Percentiles rank a stretch among this genome's conserved stretches.
Evolutionary conservation across 176 grass and related monocot genomes (phyloP).

Genomic region (Pontederia crassipes): DNA sequence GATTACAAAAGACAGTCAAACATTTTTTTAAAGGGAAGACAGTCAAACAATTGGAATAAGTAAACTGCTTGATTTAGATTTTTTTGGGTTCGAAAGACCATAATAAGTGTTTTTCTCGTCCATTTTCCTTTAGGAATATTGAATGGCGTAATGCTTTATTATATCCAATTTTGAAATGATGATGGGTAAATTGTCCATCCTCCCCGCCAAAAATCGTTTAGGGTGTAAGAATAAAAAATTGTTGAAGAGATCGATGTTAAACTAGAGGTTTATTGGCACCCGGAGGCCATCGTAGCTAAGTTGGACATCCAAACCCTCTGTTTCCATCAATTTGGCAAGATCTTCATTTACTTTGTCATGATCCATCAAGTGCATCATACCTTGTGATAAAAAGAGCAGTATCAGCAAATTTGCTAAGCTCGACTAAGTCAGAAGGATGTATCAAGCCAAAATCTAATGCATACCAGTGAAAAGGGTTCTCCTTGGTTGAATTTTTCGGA

Average conservation of each 20-base stretch:
- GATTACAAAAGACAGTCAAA: too few species aligned
- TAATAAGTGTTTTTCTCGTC: too few species aligned
- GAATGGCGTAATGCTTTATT: too few species aligned
- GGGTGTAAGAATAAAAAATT: not conserved
- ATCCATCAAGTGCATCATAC: constrained; percentile 99
- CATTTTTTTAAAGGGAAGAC: too few species aligned
- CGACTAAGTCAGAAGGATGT: not conserved
- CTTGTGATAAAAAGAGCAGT: constrained; percentile 14
- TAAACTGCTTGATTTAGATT: too few species aligned
- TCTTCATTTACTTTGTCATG: constrained; percentile 71
- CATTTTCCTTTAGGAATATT: too few species aligned
- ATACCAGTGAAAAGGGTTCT: constrained; percentile 90
- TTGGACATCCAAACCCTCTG: constrained; percentile 80
- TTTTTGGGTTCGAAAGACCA: too few species aligned
- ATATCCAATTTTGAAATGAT: too few species aligned
- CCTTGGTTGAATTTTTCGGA: constrained; percentile 87
- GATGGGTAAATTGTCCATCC: too few species aligned
- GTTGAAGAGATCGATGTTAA: not conserved
- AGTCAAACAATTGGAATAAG: too few species aligned
- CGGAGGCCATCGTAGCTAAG: constrained; percentile 85
- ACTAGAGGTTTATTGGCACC: constrained; percentile 69
- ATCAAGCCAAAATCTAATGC: constrained; percentile 7
- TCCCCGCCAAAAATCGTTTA: too few species aligned
- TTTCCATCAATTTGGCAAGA: constrained; percentile 61
- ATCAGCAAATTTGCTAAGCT: not conserved